A percentile compares a stretch with the other conserved stretches of the same genome.
These are phyloP conservation scores for Aspergillus alliaceus DNA, from an alignment of 2,329 filamentous ascomycete species.

Conservation along the genomic window DNA sequence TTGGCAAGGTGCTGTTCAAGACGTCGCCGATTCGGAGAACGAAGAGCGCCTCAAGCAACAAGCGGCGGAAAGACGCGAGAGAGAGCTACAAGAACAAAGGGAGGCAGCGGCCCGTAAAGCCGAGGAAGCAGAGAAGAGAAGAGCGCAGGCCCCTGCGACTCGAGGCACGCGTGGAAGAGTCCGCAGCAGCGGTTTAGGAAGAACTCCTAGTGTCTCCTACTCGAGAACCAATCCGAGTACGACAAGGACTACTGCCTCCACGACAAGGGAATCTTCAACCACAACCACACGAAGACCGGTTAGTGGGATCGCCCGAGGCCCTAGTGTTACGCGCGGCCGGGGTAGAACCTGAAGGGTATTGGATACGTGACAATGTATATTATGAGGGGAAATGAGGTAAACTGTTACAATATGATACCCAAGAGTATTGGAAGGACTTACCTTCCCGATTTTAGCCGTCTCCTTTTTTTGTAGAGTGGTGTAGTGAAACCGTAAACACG, in stretches of 20 bases:
- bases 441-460: not conserved
- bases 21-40: constrained; percentile 81
- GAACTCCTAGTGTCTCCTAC: constrained; percentile 36
- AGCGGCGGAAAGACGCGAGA: constrained; percentile 72
- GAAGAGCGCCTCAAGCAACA: constrained; percentile 73
- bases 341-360: constrained; percentile 25
- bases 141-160: constrained; percentile 32
- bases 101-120: constrained; percentile 63
- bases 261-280: constrained; percentile 29
- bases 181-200: constrained; percentile 34
- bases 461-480: not conserved
- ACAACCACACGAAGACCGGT: constrained; percentile 37
- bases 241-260: constrained; percentile 30
- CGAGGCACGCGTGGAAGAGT: constrained; percentile 37
- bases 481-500: constrained; percentile 6
- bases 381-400: constrained; percentile 9
- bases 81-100: constrained; percentile 74
- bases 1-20: constrained; percentile 87
- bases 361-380: constrained; percentile 15
- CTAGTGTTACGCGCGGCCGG: constrained; percentile 36
- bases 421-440: not conserved
- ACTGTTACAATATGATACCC: constrained; percentile 3
- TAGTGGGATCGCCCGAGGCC: constrained; percentile 41
- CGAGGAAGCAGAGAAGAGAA: constrained; percentile 50
- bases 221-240: constrained; percentile 24